These are phyloP conservation scores for Pseudogymnoascus sp. DNA, from an alignment of 2,329 filamentous ascomycete species.

Conservation along the genomic window DNA sequence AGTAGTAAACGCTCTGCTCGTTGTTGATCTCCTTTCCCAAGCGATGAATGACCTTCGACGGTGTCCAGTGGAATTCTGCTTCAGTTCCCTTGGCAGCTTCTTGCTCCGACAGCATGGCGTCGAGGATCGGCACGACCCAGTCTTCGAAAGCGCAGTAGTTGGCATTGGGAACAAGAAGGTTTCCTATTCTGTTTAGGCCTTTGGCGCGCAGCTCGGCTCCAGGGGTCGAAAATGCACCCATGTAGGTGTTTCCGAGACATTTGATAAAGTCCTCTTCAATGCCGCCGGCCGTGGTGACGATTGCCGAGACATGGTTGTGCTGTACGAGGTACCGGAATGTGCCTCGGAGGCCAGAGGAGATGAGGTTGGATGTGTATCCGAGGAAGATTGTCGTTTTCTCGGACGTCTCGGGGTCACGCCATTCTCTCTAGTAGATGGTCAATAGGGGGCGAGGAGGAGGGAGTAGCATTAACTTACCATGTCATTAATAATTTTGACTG, in stretches of 20 bases:
- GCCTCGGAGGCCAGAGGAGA: constrained; percentile 88
- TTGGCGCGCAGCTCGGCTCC: constrained; percentile 73
- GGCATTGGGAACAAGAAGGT: constrained; percentile 88
- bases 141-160: constrained; percentile 98
- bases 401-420: constrained; percentile 71
- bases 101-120: constrained; percentile 88
- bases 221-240: constrained; percentile 72
- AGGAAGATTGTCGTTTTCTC: constrained; percentile 88
- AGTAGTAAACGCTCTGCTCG: constrained; percentile 87
- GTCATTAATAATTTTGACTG: constrained; percentile 84
- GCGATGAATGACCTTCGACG: constrained; percentile 81
- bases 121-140: constrained; percentile 93
- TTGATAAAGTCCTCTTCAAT: constrained; percentile 99
- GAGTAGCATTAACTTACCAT: constrained; percentile 56
- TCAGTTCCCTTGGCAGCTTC: constrained; percentile 66
- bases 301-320: constrained; percentile 83
- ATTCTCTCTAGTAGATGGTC: constrained; percentile 53
- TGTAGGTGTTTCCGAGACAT: constrained; percentile 88
- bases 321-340: constrained; percentile 88
- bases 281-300: constrained; percentile 92
- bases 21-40: constrained; percentile 92
- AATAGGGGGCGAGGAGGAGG: background rate
- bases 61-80: constrained; percentile 79
- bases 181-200: constrained; percentile 92
- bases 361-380: constrained; percentile 94